Evolutionary conservation across 2,329 filamentous ascomycete genomes (phyloP).

Genomic region (Monilinia vaccinii-corymbosi): DNA sequence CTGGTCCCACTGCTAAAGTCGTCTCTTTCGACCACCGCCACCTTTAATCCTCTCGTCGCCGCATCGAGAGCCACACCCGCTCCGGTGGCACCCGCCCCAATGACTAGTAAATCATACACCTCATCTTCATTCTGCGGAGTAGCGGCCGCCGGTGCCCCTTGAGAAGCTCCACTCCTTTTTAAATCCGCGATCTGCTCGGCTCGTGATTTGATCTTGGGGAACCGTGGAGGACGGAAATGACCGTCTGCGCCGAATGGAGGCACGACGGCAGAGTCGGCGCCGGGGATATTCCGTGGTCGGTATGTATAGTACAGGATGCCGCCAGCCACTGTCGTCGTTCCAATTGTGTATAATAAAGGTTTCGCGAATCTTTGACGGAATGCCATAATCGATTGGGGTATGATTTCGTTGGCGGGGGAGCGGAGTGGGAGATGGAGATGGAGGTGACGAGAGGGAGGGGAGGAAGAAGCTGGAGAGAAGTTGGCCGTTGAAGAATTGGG

Average conservation of each 20-base stretch:
- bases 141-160: constrained; percentile 28
- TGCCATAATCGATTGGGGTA: constrained; percentile 25
- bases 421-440: constrained; percentile 6
- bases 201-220: constrained; percentile 41
- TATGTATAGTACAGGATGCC: constrained; percentile 47
- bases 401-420: not conserved
- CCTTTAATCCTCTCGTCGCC: constrained; percentile 60
- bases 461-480: not conserved
- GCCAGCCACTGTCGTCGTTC: constrained; percentile 37
- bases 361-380: constrained; percentile 36
- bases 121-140: constrained; percentile 34
- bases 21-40: constrained; percentile 63
- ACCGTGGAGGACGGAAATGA: constrained; percentile 47
- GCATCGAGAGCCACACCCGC: constrained; percentile 65
- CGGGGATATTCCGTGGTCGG: constrained; percentile 63
- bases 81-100: constrained; percentile 64
- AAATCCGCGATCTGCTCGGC: constrained; percentile 43
- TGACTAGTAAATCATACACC: constrained; percentile 58
- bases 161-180: constrained; percentile 40
- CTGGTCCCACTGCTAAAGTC: constrained; percentile 67
- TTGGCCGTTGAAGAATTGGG: not conserved
- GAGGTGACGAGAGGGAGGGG: constrained; percentile 17
- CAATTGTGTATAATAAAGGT: constrained; percentile 42
- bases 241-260: constrained; percentile 62
- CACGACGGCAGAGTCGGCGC: constrained; percentile 57